Base-by-base conservation (phyloP, 2,329 filamentous ascomycete species). In the Samsoniella hepiali region DNA sequence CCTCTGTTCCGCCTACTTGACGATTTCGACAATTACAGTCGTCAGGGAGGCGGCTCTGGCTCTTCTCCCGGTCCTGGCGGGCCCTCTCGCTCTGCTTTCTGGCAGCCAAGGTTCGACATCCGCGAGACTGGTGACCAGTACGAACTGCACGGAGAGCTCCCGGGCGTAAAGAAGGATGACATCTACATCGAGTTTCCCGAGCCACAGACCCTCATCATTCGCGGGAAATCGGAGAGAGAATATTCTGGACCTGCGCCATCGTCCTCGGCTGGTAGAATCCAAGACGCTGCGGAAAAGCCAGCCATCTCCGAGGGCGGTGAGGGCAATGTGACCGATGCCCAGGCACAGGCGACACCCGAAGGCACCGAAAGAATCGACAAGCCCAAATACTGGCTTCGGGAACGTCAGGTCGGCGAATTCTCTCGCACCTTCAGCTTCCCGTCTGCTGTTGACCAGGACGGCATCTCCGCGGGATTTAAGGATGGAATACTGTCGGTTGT, bases 161-260 rank as follows among this genome's bases (percentile, higher is more conserved):
- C 88, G 0, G 88, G 88, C 58, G 79, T 90, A 67, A 82, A 85
- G 58, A 86, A 88, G 73, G 84, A 88, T 70, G 79, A 90, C 72
- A 75, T 91, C 71, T 79, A 81, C 71, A 86, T 91, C 72, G 88
- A 91, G 70, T 91, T 90, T 79, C 85, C 83, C 64, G 87, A 90
- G 73, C 77, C 80, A 32, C 84, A 87, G 74, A 90, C 87, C 10
- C 76, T 91, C 11, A 81, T 83, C 63, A 79, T 91, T 72, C 82
- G 81, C 60, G 88, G 88, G 67, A 87, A 90, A 73, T 61, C 58
- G 6, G 58, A 61, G 34, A 81, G 83, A 67, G 77, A 81, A 6
- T 40, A 11, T 70, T 76, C 82, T 51, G 81, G 81, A 59, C 75
- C 75, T 7, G 76, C 80, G 10, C 79, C 81, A 11, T 56, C 53